Conservation (phyloP, 2,329 filamentous ascomycete genomes). For the Aspergillus novofumigatus region DNA sequence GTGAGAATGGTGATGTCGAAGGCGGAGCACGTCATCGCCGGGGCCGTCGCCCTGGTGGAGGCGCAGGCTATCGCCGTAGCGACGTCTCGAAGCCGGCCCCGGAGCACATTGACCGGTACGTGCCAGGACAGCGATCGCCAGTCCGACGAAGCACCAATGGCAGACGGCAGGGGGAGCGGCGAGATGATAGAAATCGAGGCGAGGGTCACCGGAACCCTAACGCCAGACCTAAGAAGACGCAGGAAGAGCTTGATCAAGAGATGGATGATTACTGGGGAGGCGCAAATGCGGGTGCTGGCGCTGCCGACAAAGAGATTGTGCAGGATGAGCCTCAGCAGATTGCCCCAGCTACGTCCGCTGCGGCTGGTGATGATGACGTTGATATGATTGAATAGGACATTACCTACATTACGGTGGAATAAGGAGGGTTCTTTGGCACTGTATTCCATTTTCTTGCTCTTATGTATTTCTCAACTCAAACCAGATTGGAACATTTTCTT, state of each 20-base stretch:
- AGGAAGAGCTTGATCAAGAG: slow-evolving; percentile 89
- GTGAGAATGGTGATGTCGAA: slow-evolving; percentile 29
- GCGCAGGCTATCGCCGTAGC: slow-evolving; percentile 49
- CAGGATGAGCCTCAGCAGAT: slow-evolving; percentile 20
- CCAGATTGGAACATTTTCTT: neutral
- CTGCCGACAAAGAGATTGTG: slow-evolving; percentile 32
- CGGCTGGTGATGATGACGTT: slow-evolving; percentile 52
- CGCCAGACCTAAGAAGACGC: slow-evolving; percentile 70
- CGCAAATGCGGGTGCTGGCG: slow-evolving; percentile 35
- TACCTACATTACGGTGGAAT: neutral
- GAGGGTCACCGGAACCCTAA: slow-evolving; percentile 45
- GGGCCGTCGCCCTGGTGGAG: slow-evolving; percentile 35
- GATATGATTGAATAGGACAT: slow-evolving; percentile 63
- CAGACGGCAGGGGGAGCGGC: slow-evolving; percentile 34
- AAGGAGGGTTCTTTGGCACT: neutral
- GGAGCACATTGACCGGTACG: slow-evolving; percentile 72
- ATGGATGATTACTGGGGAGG: slow-evolving; percentile 88
- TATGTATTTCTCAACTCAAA: neutral
- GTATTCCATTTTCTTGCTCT: neutral
- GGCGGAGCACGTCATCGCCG: slow-evolving; percentile 38
- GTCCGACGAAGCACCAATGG: slow-evolving; percentile 47
- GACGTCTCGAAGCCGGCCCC: slow-evolving; percentile 54
- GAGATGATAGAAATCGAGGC: slow-evolving; percentile 23
- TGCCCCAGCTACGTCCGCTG: slow-evolving; percentile 29
- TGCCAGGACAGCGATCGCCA: slow-evolving; percentile 56